Evolutionary conservation across 2,329 filamentous ascomycete genomes (phyloP), one percentile per base, ranked within the genome.

Genomic region (Lachnellula arida): DNA sequence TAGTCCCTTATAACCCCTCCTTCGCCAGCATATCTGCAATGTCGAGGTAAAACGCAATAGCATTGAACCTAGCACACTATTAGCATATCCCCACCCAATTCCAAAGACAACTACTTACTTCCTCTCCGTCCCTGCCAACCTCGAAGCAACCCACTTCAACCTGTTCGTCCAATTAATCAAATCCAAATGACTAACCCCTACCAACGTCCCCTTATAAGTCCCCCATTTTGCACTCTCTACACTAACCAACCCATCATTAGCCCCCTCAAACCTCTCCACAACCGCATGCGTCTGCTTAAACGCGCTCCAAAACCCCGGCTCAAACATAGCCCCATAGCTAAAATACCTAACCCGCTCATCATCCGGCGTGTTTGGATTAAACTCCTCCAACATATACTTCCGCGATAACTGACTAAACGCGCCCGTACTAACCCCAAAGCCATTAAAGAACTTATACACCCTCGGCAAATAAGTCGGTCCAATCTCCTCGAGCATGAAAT

Each of bases 21-120:
- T 85, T 86, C 2, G 87, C 84, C 49, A 90, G 73, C 86, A 88
- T 89, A 65, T 89, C 81, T 11, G 79, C 79, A 64, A 87, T 82
- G 57, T 79, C 82, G 2, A 87, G 75, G 63, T 87, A 87, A 64
- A 87, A 86, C 0, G 84, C 84, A 55, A 87, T 78, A 2, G 84
- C 84, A 65, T 87, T 87, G 64, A 87, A 87, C 15, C 79, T 84
- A 52, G n/a, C 19, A 15, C 1, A 28, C 3, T 34, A 37, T 66
- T 54, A 64, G 58, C 47, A 60, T 6, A 7, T 14, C 12, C 8
- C 5, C 5, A 14, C 43, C 6, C 8, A 42, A 40, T 39, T 4
- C 3, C 11, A 40, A 40, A 39, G 8, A 17, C 15, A 23, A 8
- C 32, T 28, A 86, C 76, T 68, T 65, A 79, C 78, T 73, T 75